Percentiles rank a stretch among this genome's conserved stretches.
These are phyloP conservation scores for Galerina marginata DNA, from an alignment of 768 basidiomycete species.

Conservation along the genomic window DNA sequence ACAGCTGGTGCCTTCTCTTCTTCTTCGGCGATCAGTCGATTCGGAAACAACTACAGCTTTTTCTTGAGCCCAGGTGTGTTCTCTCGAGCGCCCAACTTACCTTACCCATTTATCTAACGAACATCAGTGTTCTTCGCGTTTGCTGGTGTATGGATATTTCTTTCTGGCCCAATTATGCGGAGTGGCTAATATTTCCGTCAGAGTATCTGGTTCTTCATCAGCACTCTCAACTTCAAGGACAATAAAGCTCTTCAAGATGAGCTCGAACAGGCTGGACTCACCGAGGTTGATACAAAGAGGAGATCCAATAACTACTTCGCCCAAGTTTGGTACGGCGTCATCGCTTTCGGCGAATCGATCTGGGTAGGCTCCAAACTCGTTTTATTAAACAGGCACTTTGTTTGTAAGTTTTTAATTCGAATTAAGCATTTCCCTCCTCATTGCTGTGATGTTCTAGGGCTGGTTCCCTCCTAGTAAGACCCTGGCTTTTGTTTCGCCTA, in stretches of 20 bases:
- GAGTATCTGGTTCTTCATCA: conserved; percentile 30
- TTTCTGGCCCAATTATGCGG: not conserved
- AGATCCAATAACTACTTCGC: conserved; percentile 26
- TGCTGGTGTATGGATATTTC: conserved; percentile 22
- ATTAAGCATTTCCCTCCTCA: not conserved
- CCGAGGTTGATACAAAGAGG: conserved; percentile 23
- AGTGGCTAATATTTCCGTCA: not conserved
- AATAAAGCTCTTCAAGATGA: conserved; percentile 22
- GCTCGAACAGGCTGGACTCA: conserved; percentile 25
- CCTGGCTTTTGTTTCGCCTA: not conserved
- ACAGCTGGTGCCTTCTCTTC: conserved; percentile 35
- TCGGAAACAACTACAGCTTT: conserved; percentile 40
- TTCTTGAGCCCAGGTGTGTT: conserved; percentile 30
- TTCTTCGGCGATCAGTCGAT: conserved; percentile 35
- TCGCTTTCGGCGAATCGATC: conserved; percentile 32
- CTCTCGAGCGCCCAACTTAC: not conserved
- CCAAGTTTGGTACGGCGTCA: conserved; percentile 25
- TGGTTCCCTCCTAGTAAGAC: conserved; percentile 34
- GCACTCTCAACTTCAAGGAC: conserved; percentile 29
- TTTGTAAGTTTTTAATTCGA: conserved; percentile 23
- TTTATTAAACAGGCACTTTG: conserved; percentile 30
- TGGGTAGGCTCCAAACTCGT: conserved; percentile 34
- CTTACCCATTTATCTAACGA: not conserved
- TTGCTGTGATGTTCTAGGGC: conserved; percentile 16
- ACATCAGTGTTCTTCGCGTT: conserved; percentile 31